phyloP scores from a whole-genome alignment of 257 asterid species.

The Nicotiana tomentosiformis region DNA sequence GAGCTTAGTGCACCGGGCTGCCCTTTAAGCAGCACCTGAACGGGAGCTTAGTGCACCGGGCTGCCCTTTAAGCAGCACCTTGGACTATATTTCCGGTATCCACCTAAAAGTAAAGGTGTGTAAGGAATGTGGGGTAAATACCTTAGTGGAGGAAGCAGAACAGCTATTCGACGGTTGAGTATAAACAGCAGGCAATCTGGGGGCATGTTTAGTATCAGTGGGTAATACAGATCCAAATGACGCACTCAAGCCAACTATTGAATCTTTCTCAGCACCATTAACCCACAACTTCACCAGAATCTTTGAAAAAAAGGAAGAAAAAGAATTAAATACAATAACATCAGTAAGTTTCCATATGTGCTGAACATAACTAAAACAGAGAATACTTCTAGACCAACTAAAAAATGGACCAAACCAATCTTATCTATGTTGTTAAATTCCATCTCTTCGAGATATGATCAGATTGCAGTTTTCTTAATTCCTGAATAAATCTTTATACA shows the following conservation, averaged over 20 bases:
- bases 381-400: background rate
- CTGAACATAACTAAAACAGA: background rate
- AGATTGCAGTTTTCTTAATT: background rate
- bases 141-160: conserved; percentile 52
- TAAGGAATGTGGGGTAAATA: conserved; percentile 16
- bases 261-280: conserved; percentile 50
- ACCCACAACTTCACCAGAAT: conserved; percentile 65
- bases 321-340: background rate
- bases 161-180: conserved; percentile 64
- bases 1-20: too few species aligned
- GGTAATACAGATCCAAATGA: conserved; percentile 79
- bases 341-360: background rate
- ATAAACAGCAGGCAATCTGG: conserved; percentile 39
- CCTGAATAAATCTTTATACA: background rate
- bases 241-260: conserved; percentile 59
- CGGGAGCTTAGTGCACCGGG: too few species aligned
- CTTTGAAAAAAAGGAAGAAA: conserved; percentile 28
- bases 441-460: background rate
- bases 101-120: background rate
- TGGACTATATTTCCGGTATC: background rate
- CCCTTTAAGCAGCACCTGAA: too few species aligned
- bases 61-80: too few species aligned
- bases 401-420: background rate
- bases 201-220: conserved; percentile 35
- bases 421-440: background rate